Evolutionary conservation across 495 filamentous ascomycete genomes (phyloP).

Genomic region (Aspergillus leporis): DNA sequence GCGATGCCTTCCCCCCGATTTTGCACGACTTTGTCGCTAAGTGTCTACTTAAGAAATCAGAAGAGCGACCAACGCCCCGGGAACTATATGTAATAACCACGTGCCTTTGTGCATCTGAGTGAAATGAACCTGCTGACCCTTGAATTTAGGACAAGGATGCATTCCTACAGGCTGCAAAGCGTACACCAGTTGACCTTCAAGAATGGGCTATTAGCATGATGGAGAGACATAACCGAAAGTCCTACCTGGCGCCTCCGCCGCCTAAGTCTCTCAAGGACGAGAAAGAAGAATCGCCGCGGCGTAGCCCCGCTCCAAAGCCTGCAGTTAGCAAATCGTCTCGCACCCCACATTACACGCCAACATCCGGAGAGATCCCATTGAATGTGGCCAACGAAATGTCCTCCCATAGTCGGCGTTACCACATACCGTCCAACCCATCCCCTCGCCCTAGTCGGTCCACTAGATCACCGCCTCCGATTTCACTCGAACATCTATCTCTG

Average conservation of each 20-base stretch:
- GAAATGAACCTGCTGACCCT: constrained; percentile 17
- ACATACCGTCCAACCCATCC: constrained; percentile 30
- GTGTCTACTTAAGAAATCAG: constrained; percentile 85
- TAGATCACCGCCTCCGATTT: constrained; percentile 35
- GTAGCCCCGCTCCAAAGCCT: constrained; percentile 26
- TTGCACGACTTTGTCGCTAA: constrained; percentile 96
- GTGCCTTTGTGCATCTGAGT: constrained; percentile 7
- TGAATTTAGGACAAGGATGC: constrained; percentile 73
- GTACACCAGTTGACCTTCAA: constrained; percentile 86
- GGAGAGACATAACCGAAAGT: constrained; percentile 88
- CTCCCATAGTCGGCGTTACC: constrained; percentile 28
- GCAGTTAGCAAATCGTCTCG: constrained; percentile 46
- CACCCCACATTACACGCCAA: constrained; percentile 55
- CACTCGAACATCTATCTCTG: constrained; percentile 43
- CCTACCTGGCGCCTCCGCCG: constrained; percentile 70
- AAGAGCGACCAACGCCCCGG: constrained; percentile 84
- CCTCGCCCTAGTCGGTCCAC: constrained; percentile 31
- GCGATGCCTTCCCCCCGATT: constrained; percentile 92
- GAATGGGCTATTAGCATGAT: constrained; percentile 90
- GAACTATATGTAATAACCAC: constrained; percentile 60
- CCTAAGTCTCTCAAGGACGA: constrained; percentile 47
- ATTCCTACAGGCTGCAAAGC: constrained; percentile 92
- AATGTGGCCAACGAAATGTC: constrained; percentile 49
- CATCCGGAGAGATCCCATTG: constrained; percentile 68
- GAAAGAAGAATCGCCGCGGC: constrained; percentile 13